phyloP scores from a whole-genome alignment of 73 alveolate species.

The Tetrahymena elliotti region DNA sequence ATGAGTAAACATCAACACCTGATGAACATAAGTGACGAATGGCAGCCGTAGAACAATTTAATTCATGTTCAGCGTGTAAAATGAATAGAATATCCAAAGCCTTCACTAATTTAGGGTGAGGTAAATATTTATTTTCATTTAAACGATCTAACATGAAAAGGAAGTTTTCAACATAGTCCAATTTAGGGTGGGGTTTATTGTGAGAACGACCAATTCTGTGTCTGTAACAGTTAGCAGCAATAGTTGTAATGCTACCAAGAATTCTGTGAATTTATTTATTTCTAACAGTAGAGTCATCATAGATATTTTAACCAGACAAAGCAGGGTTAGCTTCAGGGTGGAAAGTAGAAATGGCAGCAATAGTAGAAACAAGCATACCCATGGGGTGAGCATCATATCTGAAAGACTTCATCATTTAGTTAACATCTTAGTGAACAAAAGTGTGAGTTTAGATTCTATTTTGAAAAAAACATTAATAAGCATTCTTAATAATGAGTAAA shows the following conservation, averaged over 20 bases:
- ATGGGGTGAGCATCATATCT: slow-evolving; percentile 92
- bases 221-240: slow-evolving; percentile 75
- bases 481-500: not conserved
- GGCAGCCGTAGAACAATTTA: slow-evolving; percentile 89
- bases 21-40: slow-evolving; percentile 76
- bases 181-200: slow-evolving; percentile 54
- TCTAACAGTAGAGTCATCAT: slow-evolving; percentile 60
- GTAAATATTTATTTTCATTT: slow-evolving; percentile 58
- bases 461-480: not conserved
- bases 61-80: slow-evolving; percentile 89
- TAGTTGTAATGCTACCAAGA: slow-evolving; percentile 70
- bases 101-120: slow-evolving; percentile 67
- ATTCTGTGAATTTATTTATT: slow-evolving; percentile 36
- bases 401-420: slow-evolving; percentile 63
- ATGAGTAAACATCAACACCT: slow-evolving; percentile 67
- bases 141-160: slow-evolving; percentile 74
- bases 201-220: slow-evolving; percentile 75
- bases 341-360: slow-evolving; percentile 78
- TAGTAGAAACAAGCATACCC: slow-evolving; percentile 80
- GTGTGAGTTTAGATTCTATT: slow-evolving; percentile 66
- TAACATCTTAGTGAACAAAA: slow-evolving; percentile 59
- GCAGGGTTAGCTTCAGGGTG: slow-evolving; percentile 94
- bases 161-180: slow-evolving; percentile 82
- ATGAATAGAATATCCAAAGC: slow-evolving; percentile 80
- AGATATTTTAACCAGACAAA: slow-evolving; percentile 56